Evolutionary conservation across 257 asterid genomes (phyloP).

Genomic region (Schizonepeta tenuifolia): DNA sequence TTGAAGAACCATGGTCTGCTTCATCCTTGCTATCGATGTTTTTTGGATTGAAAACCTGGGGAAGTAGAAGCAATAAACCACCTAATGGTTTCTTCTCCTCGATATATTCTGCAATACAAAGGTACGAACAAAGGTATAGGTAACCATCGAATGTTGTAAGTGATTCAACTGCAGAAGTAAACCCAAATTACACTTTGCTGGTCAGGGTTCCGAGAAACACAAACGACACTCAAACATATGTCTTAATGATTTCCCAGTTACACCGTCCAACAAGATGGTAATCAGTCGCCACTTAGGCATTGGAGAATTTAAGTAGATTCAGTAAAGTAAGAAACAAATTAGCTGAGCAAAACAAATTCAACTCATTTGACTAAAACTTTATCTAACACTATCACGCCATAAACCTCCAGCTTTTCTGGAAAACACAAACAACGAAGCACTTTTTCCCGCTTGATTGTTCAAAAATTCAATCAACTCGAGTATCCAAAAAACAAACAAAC

Average conservation of each 20-base stretch:
- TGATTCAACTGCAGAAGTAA: not conserved
- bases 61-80: constrained; percentile 82
- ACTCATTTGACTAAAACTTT: not conserved
- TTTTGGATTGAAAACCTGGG: constrained; percentile 65
- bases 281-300: constrained; percentile 9
- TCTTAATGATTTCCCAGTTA: not conserved
- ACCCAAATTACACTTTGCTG: not conserved
- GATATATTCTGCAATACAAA: constrained; percentile 71
- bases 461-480: constrained; percentile 23
- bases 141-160: constrained; percentile 17
- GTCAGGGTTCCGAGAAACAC: constrained; percentile 18
- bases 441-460: constrained; percentile 33
- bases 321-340: not conserved
- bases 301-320: constrained; percentile 9
- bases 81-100: constrained; percentile 80
- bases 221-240: constrained; percentile 24
- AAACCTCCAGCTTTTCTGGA: constrained; percentile 26
- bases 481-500: constrained; percentile 30
- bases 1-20: constrained; percentile 42
- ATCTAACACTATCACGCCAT: constrained; percentile 10
- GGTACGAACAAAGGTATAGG: constrained; percentile 24
- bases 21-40: constrained; percentile 45
- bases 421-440: constrained; percentile 23
- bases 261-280: not conserved
- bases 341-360: constrained; percentile 25